Conservation (phyloP, 805 yeast species). For the Wickerhamiella slavikovae region DNA sequence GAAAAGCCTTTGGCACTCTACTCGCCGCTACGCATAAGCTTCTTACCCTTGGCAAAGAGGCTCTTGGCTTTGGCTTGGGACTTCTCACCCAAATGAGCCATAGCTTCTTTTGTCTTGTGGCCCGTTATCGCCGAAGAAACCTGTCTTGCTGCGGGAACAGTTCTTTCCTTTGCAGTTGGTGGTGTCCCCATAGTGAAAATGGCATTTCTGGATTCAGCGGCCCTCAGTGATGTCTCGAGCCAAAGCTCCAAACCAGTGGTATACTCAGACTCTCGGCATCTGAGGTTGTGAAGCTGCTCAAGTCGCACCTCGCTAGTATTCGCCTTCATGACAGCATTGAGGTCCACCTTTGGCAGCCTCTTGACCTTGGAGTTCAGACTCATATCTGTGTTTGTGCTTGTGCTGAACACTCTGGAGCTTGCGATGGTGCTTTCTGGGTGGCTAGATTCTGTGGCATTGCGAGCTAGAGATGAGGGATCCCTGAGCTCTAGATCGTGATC, state of each 20-base stretch:
- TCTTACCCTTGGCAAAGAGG: conserved; percentile 16
- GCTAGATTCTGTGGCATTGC: no score
- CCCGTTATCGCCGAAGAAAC: conserved; percentile 11
- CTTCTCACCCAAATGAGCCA: conserved; percentile 16
- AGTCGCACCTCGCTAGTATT: conserved; percentile 13
- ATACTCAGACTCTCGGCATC: conserved; percentile 16
- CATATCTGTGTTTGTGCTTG: conserved; percentile 1
- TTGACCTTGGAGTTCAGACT: conserved; percentile 12
- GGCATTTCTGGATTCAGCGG: conserved; percentile 3
- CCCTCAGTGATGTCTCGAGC: conserved; percentile 10
- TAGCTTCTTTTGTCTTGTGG: conserved; percentile 13
- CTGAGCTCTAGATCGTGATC: no score
- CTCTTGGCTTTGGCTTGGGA: conserved; percentile 15
- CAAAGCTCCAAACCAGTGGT: conserved; percentile 17
- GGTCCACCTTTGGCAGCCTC: conserved; percentile 17
- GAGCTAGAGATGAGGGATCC: no score
- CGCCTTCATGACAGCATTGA: conserved; percentile 14
- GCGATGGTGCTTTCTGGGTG: no score
- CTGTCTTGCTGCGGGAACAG: conserved; percentile 12
- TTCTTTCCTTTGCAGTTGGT: conserved; percentile 11
- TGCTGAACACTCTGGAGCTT: no score
- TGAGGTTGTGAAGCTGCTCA: conserved; percentile 13
- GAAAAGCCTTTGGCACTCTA: no score
- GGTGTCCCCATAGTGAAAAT: conserved; percentile 15
- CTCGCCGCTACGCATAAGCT: conserved; percentile 8